These are phyloP conservation scores for Diaporthe eres DNA, from an alignment of 2,329 filamentous ascomycete species.

Conservation along the genomic window DNA sequence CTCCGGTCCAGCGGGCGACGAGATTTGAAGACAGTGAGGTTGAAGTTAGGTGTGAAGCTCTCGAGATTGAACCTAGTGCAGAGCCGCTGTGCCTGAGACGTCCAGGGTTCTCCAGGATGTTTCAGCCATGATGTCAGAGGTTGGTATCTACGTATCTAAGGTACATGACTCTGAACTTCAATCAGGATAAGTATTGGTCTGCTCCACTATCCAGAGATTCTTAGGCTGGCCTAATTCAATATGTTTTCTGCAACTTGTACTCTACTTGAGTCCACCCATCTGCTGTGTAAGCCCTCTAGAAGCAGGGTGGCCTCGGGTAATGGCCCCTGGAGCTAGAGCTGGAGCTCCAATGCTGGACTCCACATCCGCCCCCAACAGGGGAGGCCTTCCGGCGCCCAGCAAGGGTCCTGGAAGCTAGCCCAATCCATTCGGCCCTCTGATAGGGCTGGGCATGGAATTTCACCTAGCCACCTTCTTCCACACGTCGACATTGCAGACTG, in stretches of 20 bases:
- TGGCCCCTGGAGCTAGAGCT: not conserved
- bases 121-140: constrained; percentile 31
- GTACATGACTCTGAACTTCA: not conserved
- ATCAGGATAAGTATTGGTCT: not conserved
- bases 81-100: constrained; percentile 6
- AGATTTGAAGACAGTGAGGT: not conserved
- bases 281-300: not conserved
- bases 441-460: not conserved
- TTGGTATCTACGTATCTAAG: not conserved
- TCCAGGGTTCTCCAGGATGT: constrained; percentile 2
- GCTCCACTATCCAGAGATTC: not conserved
- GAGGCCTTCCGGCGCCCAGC: not conserved
- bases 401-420: not conserved
- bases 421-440: not conserved
- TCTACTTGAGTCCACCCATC: not conserved
- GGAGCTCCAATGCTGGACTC: not conserved
- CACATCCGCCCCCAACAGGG: not conserved
- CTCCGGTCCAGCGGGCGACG: no score
- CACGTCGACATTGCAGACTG: not conserved
- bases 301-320: not conserved
- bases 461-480: not conserved
- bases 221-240: accelerated
- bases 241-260: not conserved
- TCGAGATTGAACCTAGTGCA: not conserved
- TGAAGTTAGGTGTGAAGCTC: not conserved